phyloP scores from a whole-genome alignment of 139 green algal species.

The Chlorella sp. region DNA sequence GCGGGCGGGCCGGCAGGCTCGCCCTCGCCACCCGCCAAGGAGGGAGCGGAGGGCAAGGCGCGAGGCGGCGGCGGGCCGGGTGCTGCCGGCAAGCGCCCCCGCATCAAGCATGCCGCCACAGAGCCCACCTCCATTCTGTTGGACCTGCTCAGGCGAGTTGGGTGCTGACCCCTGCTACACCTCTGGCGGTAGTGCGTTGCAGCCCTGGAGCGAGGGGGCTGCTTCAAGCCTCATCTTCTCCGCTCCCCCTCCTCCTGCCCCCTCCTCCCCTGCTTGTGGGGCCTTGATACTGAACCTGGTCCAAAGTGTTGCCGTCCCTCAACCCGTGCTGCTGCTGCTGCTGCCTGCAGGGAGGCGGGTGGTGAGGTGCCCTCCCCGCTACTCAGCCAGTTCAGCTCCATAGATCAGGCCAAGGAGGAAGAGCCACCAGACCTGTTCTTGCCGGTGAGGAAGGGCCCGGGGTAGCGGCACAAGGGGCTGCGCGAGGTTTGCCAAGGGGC shows the following conservation, averaged over 20 bases:
- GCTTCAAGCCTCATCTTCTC: no score
- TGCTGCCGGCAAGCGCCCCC: background rate
- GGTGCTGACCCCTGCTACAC: background rate
- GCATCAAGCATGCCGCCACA: background rate
- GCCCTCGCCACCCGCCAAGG: no score
- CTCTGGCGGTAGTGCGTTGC: no score
- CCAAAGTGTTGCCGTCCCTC: no score
- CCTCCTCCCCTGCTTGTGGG: background rate
- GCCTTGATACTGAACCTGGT: background rate
- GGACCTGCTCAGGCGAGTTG: background rate
- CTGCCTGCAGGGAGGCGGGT: background rate
- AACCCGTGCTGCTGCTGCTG: background rate
- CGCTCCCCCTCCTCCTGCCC: background rate
- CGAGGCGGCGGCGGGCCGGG: background rate
- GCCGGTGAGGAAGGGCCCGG: background rate
- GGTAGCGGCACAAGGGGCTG: no score
- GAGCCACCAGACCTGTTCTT: conserved; percentile 3
- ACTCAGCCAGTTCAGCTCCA: background rate
- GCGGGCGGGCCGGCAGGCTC: background rate
- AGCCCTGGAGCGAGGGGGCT: no score
- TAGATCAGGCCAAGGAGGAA: background rate
- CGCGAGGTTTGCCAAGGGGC: background rate
- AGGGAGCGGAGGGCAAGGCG: background rate
- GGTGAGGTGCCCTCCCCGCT: background rate
- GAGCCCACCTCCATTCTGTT: background rate